A percentile compares a stretch with the other conserved stretches of the same genome.
Evolutionary conservation across 306 rosid species (phyloP).

Genomic region (cucumber (Cucumis sativus)): Cucumber_9930_V3 NC_026660.2:23909501-23910000

Average conservation of each 20-base stretch:
- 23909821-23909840: slow-evolving; percentile 88
- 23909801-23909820: slow-evolving; percentile 77
- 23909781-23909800: slow-evolving; percentile 83
- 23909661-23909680: not conserved
- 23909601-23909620: slow-evolving; percentile 14
- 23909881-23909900: slow-evolving; percentile 59
- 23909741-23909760: slow-evolving; percentile 41
- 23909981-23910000: not conserved
- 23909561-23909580: slow-evolving; percentile 96
- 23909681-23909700: not conserved
- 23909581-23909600: slow-evolving; percentile 99
- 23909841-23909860: slow-evolving; percentile 75
- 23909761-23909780: slow-evolving; percentile 84
- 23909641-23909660: not conserved
- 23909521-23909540: slow-evolving; percentile 84
- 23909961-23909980: not conserved
- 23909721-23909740: not conserved
- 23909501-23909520: slow-evolving; percentile 80
- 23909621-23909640: not conserved
- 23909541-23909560: slow-evolving; percentile 98
- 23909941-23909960: not conserved
- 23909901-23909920: slow-evolving; percentile 10
- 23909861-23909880: slow-evolving; percentile 55
- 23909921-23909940: not conserved
- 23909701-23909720: not conserved